phyloP scores from a whole-genome alignment of 2,329 filamentous ascomycete genomes.

The Botrytis cinerea region DNA sequence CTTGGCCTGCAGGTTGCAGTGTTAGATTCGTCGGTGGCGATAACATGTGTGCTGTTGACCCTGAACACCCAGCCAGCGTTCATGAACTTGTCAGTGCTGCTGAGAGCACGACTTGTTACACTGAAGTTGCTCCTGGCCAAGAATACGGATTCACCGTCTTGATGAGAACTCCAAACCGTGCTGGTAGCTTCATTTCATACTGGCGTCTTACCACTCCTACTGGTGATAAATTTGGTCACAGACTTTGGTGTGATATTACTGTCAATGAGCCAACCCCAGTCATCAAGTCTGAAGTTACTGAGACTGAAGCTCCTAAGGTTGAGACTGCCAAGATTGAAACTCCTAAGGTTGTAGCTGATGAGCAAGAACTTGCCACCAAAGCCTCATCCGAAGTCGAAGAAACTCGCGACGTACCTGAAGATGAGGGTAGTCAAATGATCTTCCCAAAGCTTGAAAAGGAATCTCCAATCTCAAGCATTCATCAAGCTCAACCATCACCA shows the following conservation, averaged over 20 bases:
- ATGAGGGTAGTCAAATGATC: slow-evolving; percentile 74
- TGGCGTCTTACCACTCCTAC: slow-evolving; percentile 87
- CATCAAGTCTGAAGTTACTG: slow-evolving; percentile 33
- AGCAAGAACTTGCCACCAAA: neutral
- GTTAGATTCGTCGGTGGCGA: slow-evolving; percentile 93
- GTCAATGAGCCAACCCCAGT: slow-evolving; percentile 51
- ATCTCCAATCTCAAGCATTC: slow-evolving; percentile 78
- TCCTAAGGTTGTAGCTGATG: neutral
- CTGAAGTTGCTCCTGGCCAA: slow-evolving; percentile 70
- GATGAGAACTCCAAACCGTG: slow-evolving; percentile 75
- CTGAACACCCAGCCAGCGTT: slow-evolving; percentile 74
- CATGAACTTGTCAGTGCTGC: slow-evolving; percentile 75
- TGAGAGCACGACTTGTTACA: slow-evolving; percentile 76
- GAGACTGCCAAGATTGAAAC: neutral
- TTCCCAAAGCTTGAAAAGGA: slow-evolving; percentile 97
- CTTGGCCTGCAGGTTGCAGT: slow-evolving; percentile 87
- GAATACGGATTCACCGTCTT: slow-evolving; percentile 79
- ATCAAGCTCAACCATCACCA: slow-evolving; percentile 51
- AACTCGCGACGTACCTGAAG: slow-evolving; percentile 15
- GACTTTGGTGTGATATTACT: slow-evolving; percentile 90
- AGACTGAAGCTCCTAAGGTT: neutral
- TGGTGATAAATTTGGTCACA: slow-evolving; percentile 84
- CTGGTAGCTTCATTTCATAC: slow-evolving; percentile 86
- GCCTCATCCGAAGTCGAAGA: neutral
- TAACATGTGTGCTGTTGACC: slow-evolving; percentile 91